These are phyloP conservation scores for Aspergillus ustus DNA, from an alignment of 2,329 filamentous ascomycete species.

Conservation along the genomic window DNA sequence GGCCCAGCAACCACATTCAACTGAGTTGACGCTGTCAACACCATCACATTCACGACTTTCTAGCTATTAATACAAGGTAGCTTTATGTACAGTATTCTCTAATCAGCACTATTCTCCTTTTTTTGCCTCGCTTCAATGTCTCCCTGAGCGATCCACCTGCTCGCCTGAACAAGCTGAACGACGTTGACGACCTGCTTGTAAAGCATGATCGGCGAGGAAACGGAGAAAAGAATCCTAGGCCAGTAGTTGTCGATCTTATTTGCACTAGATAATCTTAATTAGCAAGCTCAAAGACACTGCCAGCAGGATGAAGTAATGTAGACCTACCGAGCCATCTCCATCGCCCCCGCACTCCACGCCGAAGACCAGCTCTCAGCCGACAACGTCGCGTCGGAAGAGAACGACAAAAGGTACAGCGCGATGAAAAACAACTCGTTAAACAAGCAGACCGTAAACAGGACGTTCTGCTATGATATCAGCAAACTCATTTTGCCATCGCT, in stretches of 20 bases:
- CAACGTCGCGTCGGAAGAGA: constrained; percentile 77
- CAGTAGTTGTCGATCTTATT: constrained; percentile 85
- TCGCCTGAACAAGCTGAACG: constrained; percentile 90
- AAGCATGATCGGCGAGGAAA: constrained; percentile 85
- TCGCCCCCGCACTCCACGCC: constrained; percentile 85
- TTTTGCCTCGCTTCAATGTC: constrained; percentile 59
- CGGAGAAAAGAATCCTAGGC: constrained; percentile 78
- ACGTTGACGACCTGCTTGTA: constrained; percentile 94
- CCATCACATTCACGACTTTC: too few relatives aligned
- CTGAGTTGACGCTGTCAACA: too few relatives aligned
- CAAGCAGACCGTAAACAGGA: constrained; percentile 87
- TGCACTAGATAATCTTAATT: constrained; percentile 54
- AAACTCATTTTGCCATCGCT: not conserved
- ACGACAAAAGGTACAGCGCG: constrained; percentile 94
- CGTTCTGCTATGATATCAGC: constrained; percentile 60
- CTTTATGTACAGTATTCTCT: not conserved
- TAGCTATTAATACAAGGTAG: not conserved
- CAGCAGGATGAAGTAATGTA: not conserved
- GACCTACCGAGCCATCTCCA: constrained; percentile 74
- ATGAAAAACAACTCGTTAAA: constrained; percentile 98
- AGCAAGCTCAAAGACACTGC: not conserved
- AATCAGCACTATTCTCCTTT: not conserved
- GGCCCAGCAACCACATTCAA: constrained; percentile 15
- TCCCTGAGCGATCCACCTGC: constrained; percentile 89
- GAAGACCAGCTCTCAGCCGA: constrained; percentile 74